A percentile compares a stretch with the other conserved stretches of the same genome.
Evolutionary conservation across 345 rosid species (phyloP).

Genomic region (Murraya koenigii): DNA sequence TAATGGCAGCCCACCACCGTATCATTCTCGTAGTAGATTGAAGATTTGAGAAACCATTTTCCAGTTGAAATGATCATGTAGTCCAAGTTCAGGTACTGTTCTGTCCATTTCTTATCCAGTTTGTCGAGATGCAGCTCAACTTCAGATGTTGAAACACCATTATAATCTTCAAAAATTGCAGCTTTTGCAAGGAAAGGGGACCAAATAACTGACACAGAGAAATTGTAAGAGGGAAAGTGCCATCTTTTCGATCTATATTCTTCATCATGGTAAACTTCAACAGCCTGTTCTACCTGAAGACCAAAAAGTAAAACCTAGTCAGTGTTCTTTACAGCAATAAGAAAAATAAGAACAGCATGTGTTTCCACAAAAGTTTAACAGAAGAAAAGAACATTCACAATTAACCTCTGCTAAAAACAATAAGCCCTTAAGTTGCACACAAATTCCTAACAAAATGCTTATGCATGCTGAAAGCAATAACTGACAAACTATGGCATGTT

Average conservation of each 20-base stretch:
- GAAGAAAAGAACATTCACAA: neutral
- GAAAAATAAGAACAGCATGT: neutral
- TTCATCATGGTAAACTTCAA: conserved; percentile 80
- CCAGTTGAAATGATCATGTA: conserved; percentile 83
- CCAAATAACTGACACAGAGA: conserved; percentile 74
- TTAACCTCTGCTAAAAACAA: neutral
- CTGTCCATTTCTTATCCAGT: conserved; percentile 74
- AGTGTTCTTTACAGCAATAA: neutral
- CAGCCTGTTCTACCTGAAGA: conserved; percentile 67
- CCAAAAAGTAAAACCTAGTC: neutral
- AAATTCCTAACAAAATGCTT: neutral
- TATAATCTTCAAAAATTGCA: conserved; percentile 76
- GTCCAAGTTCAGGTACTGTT: conserved; percentile 47
- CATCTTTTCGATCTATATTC: conserved; percentile 73
- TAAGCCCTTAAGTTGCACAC: neutral
- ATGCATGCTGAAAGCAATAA: neutral
- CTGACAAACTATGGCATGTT: neutral
- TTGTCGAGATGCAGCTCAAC: conserved; percentile 77
- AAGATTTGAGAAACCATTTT: conserved; percentile 91
- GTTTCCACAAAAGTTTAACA: neutral
- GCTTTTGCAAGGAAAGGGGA: conserved; percentile 89
- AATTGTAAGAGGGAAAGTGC: conserved; percentile 68
- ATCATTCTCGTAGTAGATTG: conserved; percentile 76
- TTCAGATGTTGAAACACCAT: conserved; percentile 79
- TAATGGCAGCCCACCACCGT: conserved; percentile 69